Percentiles rank a stretch among this genome's conserved stretches.
These are phyloP conservation scores for Massospora cicadina DNA, from an alignment of 371 early-diverging fungal genomes.

Conservation along the genomic window DNA sequence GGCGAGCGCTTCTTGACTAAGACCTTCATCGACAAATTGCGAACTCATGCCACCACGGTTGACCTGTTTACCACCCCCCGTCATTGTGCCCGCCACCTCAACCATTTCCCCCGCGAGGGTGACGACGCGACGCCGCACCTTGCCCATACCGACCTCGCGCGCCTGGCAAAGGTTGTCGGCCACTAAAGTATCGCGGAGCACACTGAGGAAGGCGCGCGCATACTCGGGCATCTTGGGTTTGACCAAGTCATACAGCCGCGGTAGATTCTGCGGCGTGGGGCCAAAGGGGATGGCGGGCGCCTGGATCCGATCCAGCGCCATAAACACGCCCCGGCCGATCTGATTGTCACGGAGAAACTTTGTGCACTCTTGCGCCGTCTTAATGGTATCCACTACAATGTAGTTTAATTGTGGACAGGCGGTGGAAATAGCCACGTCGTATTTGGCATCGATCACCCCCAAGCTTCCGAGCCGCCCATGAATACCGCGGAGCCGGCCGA, in stretches of 20 bases:
- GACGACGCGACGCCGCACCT: constrained; percentile 80
- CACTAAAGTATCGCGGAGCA: constrained; percentile 84
- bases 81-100: constrained; percentile 94
- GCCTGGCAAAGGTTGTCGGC: constrained; percentile 81
- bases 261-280: constrained; percentile 61
- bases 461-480: constrained; percentile 89
- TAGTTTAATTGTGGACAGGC: constrained; percentile 74
- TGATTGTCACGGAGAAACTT: constrained; percentile 72
- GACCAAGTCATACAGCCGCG: constrained; percentile 85
- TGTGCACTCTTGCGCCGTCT: constrained; percentile 82
- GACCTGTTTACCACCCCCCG: constrained; percentile 72
- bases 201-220: constrained; percentile 79
- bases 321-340: constrained; percentile 82
- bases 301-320: constrained; percentile 67
- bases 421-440: constrained; percentile 93
- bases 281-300: constrained; percentile 26
- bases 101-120: constrained; percentile 93
- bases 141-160: constrained; percentile 74
- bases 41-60: constrained; percentile 76
- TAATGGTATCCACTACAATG: constrained; percentile 93
- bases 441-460: constrained; percentile 86
- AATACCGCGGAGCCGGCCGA: constrained; percentile 69
- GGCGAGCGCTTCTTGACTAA: constrained; percentile 34
- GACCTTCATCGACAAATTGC: constrained; percentile 35
- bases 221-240: constrained; percentile 55